phyloP scores from a whole-genome alignment of 805 yeast species.

The Nakazawaea peltata region DNA sequence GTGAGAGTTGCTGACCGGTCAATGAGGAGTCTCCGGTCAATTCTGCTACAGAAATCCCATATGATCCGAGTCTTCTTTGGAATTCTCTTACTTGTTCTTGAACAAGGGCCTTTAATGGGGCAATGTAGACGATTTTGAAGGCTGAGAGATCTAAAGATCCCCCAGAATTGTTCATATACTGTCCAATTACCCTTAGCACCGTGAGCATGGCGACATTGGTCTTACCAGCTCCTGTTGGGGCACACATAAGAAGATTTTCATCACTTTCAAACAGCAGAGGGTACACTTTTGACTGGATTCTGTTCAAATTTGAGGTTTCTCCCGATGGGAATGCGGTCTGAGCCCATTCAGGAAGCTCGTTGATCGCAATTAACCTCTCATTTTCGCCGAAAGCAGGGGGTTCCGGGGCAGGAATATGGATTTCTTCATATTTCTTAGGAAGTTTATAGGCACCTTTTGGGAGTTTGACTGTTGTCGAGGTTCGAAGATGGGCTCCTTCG shows the following conservation, averaged over 20 bases:
- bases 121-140: slow-evolving; percentile 79
- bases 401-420: slow-evolving; percentile 83
- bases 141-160: slow-evolving; percentile 45
- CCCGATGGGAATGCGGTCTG: slow-evolving; percentile 61
- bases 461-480: slow-evolving; percentile 57
- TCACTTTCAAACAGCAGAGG: slow-evolving; percentile 72
- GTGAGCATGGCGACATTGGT: slow-evolving; percentile 93
- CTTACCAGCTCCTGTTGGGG: slow-evolving; percentile 99
- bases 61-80: slow-evolving; percentile 52
- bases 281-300: slow-evolving; percentile 76
- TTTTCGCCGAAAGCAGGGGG: slow-evolving; percentile 28
- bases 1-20: slow-evolving; percentile 64
- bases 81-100: slow-evolving; percentile 92
- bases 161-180: slow-evolving; percentile 34
- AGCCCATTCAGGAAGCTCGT: slow-evolving; percentile 77
- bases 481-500: slow-evolving; percentile 64
- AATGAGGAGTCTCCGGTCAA: slow-evolving; percentile 85
- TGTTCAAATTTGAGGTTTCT: slow-evolving; percentile 62
- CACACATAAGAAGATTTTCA: slow-evolving; percentile 75
- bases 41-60: slow-evolving; percentile 72
- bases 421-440: slow-evolving; percentile 76
- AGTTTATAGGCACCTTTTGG: slow-evolving; percentile 83
- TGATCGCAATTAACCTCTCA: slow-evolving; percentile 44
- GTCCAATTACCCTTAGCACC: slow-evolving; percentile 51
- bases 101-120: slow-evolving; percentile 91